Evolutionary conservation across 805 yeast species (phyloP).

Genomic region (Candida endomychidarum): DNA sequence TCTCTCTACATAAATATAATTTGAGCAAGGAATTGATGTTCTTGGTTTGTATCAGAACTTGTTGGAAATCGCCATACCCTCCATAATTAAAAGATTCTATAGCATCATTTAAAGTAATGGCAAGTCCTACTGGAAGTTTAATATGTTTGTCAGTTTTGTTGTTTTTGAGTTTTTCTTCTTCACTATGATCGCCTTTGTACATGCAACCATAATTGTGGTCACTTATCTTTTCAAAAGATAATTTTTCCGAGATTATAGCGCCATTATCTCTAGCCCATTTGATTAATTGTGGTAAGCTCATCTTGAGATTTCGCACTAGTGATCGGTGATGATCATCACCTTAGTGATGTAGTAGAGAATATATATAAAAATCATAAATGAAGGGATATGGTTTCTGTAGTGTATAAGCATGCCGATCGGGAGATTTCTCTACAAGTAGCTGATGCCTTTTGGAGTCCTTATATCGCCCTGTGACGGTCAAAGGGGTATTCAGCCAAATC

Average conservation of each 20-base stretch:
- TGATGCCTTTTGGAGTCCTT: too few relatives aligned
- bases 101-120: slow-evolving; percentile 26
- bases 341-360: too few relatives aligned
- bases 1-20: slow-evolving; percentile 33
- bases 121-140: slow-evolving; percentile 20
- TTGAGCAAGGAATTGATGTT: slow-evolving; percentile 34
- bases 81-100: slow-evolving; percentile 20
- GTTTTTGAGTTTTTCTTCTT: slow-evolving; percentile 1
- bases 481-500: too few relatives aligned
- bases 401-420: too few relatives aligned
- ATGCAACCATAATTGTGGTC: slow-evolving; percentile 28
- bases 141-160: slow-evolving; percentile 15
- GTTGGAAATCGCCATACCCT: slow-evolving; percentile 9
- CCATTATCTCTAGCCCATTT: slow-evolving; percentile 36
- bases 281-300: slow-evolving; percentile 18
- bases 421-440: too few relatives aligned
- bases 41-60: slow-evolving; percentile 15
- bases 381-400: too few relatives aligned
- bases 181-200: background rate
- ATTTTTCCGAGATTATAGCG: slow-evolving; percentile 21
- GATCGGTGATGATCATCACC: too few relatives aligned
- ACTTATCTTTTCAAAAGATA: slow-evolving; percentile 24
- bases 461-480: too few relatives aligned
- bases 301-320: slow-evolving; percentile 3
- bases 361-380: too few relatives aligned